phyloP scores from a whole-genome alignment of 306 rosid genomes.

The Ziziphus jujuba region DNA sequence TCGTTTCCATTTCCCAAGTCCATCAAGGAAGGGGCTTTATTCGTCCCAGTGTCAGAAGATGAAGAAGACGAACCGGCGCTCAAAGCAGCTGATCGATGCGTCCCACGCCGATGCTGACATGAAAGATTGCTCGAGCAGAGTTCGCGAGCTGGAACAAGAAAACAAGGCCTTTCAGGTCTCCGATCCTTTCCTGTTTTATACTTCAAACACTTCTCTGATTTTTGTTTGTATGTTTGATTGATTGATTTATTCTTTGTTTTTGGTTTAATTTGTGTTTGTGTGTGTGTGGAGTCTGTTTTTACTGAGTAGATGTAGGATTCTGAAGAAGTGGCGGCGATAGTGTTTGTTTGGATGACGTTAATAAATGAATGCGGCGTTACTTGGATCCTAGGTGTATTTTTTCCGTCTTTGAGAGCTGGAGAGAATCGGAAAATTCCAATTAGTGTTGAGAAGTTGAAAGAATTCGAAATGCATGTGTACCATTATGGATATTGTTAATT shows the following conservation, averaged over 20 bases:
- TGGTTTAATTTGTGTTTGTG: not conserved
- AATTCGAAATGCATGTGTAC: not conserved
- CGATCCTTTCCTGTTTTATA: not conserved
- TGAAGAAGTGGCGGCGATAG: not conserved
- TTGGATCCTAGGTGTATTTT: not conserved
- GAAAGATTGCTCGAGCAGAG: constrained; percentile 38
- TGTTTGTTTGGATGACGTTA: constrained; percentile 5
- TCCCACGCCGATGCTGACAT: constrained; percentile 36
- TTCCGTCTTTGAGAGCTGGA: not conserved
- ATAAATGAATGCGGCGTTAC: not conserved
- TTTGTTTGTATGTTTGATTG: constrained; percentile 2
- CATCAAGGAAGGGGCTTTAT: too few relatives aligned
- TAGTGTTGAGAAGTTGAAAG: not conserved
- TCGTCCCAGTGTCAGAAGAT: constrained; percentile 15
- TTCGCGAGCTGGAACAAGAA: constrained; percentile 54
- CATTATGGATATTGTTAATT: not conserved
- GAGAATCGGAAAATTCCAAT: not conserved
- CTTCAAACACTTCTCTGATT: not conserved
- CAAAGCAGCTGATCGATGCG: constrained; percentile 48
- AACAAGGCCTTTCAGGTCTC: constrained; percentile 67
- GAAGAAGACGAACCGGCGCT: constrained; percentile 69
- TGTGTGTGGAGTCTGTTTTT: constrained; percentile 12
- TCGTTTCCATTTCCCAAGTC: not conserved
- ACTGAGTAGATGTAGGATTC: constrained; percentile 9
- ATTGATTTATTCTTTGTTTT: not conserved